A percentile compares a stretch with the other conserved stretches of the same genome.
These are phyloP conservation scores for Aspergillus nidulans DNA, from an alignment of 495 filamentous ascomycete species.

Conservation along the genomic window DNA sequence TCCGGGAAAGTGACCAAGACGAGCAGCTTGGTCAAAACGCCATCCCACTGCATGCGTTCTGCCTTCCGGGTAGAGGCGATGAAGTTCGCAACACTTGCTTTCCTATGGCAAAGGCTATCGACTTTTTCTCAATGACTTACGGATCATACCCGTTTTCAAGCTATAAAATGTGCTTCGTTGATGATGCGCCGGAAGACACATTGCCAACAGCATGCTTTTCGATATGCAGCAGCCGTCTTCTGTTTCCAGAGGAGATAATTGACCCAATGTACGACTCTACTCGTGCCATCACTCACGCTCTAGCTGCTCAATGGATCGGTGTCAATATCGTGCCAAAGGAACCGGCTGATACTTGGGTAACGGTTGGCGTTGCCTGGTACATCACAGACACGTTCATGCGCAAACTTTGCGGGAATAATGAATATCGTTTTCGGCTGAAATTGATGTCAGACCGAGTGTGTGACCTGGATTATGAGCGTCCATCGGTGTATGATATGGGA, in stretches of 20 bases:
- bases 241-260: constrained; percentile 77
- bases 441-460: constrained; percentile 73
- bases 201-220: constrained; percentile 75
- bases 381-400: constrained; percentile 91
- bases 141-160: constrained; percentile 80
- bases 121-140: constrained; percentile 79
- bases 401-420: constrained; percentile 86
- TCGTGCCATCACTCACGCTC: constrained; percentile 69
- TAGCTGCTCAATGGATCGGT: constrained; percentile 93
- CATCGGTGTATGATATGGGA: constrained; percentile 77
- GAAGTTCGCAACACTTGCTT: constrained; percentile 83
- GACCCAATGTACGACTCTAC: constrained; percentile 77
- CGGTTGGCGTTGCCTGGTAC: constrained; percentile 85
- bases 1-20: constrained; percentile 83
- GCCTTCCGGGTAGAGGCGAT: constrained; percentile 72
- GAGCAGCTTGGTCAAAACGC: constrained; percentile 81
- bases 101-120: constrained; percentile 70
- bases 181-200: constrained; percentile 72
- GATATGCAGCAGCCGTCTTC: constrained; percentile 79
- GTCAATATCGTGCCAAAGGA: constrained; percentile 80
- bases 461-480: constrained; percentile 74
- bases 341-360: constrained; percentile 82
- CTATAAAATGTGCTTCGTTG: constrained; percentile 91
- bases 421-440: constrained; percentile 89
- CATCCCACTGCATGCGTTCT: constrained; percentile 81